Percentiles rank a stretch among this genome's conserved stretches.
phyloP scores from a whole-genome alignment of 192 early-diverging fungal genomes.

The Umbelopsis isabellina region DNA sequence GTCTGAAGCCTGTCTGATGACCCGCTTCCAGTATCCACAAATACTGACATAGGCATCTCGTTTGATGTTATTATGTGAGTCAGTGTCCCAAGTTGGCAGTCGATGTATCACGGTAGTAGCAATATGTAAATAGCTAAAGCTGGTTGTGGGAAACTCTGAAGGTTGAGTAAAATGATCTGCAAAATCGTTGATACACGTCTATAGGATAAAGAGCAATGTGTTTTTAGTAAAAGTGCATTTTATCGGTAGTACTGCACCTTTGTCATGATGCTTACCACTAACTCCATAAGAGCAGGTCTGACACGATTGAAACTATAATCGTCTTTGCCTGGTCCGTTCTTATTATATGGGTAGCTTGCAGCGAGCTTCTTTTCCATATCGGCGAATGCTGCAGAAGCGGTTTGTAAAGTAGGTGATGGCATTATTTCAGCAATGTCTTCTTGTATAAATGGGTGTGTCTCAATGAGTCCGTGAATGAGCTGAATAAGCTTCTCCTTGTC shows the following conservation, averaged over 20 bases:
- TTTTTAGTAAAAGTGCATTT: constrained; percentile 49
- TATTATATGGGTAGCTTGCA: constrained; percentile 85
- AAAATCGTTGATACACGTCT: constrained; percentile 69
- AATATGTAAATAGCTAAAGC: constrained; percentile 82
- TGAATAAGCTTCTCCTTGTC: constrained; percentile 74
- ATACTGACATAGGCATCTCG: constrained; percentile 69
- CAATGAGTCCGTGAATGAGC: constrained; percentile 74
- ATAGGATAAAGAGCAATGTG: constrained; percentile 8
- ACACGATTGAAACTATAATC: constrained; percentile 91
- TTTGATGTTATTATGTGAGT: constrained; percentile 66
- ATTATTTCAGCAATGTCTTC: constrained; percentile 71
- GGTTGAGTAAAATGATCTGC: constrained; percentile 77
- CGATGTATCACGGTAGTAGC: constrained; percentile 72
- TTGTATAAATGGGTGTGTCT: constrained; percentile 73
- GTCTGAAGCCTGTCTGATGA: constrained; percentile 74
- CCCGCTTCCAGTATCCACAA: constrained; percentile 74
- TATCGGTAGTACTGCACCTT: constrained; percentile 43
- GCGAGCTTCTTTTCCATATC: constrained; percentile 69
- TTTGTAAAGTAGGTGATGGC: constrained; percentile 83
- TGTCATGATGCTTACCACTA: constrained; percentile 47
- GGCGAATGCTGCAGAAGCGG: constrained; percentile 66
- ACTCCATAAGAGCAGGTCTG: constrained; percentile 70
- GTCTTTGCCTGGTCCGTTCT: constrained; percentile 72
- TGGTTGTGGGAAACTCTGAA: constrained; percentile 68
- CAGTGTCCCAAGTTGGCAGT: constrained; percentile 78